A percentile compares a stretch with the other conserved stretches of the same genome.
phyloP scores from a whole-genome alignment of 1,284 basidiomycete species.

The Hymenochaete sp. region DNA sequence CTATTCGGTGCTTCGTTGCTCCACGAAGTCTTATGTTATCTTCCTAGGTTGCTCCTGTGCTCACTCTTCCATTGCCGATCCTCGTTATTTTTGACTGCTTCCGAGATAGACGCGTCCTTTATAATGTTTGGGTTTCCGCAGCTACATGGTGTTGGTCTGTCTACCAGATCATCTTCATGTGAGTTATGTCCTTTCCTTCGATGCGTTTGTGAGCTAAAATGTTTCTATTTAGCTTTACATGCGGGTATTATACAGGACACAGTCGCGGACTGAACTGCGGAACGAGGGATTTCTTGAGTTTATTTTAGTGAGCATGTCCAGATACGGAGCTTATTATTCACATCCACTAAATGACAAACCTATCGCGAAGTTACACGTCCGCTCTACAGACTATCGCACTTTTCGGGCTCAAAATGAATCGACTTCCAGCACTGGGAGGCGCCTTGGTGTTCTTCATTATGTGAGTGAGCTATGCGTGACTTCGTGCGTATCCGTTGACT shows the following conservation, averaged over 20 bases:
- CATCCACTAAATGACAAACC: too few relatives aligned
- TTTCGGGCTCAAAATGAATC: slow-evolving; percentile 65
- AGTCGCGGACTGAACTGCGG: slow-evolving; percentile 30
- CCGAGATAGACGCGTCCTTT: slow-evolving; percentile 45
- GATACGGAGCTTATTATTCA: too few relatives aligned
- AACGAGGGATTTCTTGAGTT: slow-evolving; percentile 48
- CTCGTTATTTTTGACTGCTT: slow-evolving; percentile 67
- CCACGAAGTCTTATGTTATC: slow-evolving; percentile 23
- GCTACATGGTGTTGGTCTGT: slow-evolving; percentile 46
- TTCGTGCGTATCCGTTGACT: neutral
- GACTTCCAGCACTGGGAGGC: slow-evolving; percentile 57
- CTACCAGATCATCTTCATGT: slow-evolving; percentile 52
- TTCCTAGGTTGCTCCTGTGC: slow-evolving; percentile 32
- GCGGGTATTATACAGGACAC: slow-evolving; percentile 37
- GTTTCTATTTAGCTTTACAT: slow-evolving; percentile 42
- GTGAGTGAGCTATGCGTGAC: slow-evolving; percentile 30
- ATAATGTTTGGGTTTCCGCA: slow-evolving; percentile 48
- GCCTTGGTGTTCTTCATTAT: slow-evolving; percentile 50
- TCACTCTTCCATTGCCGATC: slow-evolving; percentile 35
- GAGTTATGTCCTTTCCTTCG: slow-evolving; percentile 19
- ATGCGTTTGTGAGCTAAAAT: too few relatives aligned
- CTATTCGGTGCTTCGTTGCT: slow-evolving; percentile 22
- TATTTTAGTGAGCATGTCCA: slow-evolving; percentile 54
- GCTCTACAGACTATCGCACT: slow-evolving; percentile 70
- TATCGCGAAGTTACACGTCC: slow-evolving; percentile 34